phyloP scores from a whole-genome alignment of 352 stramenopile genomes.

The Chrysophaeum taylorii region DNA sequence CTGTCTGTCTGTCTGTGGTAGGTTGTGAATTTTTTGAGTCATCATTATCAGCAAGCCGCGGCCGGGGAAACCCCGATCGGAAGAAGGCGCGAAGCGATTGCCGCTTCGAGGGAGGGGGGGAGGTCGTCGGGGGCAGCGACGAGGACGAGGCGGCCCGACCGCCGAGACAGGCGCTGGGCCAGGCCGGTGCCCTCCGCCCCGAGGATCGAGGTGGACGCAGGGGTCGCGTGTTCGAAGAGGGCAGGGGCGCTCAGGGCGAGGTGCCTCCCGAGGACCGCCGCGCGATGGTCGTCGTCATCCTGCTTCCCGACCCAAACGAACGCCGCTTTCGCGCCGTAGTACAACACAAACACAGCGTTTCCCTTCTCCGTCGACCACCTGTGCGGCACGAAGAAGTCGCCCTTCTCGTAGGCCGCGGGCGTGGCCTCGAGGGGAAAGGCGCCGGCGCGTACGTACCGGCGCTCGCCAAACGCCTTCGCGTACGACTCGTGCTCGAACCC shows the following conservation, averaged over 20 bases:
- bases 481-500: background rate
- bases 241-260: background rate
- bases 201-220: background rate
- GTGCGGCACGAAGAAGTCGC: background rate
- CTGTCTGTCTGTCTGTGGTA: too few species aligned
- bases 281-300: too few species aligned
- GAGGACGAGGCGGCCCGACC: background rate
- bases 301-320: constrained; percentile 2
- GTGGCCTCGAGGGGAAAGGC: background rate
- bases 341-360: background rate
- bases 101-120: too few species aligned
- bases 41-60: too few species aligned
- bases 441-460: background rate
- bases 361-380: too few species aligned
- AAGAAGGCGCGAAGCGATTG: too few species aligned
- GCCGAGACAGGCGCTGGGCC: background rate
- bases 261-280: background rate
- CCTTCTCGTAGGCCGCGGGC: background rate
- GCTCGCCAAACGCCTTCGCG: background rate
- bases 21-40: too few species aligned
- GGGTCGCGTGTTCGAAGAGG: background rate
- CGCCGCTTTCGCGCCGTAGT: background rate
- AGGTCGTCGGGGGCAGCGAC: too few species aligned
- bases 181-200: background rate
- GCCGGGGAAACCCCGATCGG: too few species aligned